Evolutionary conservation across 768 basidiomycete genomes (phyloP).

Genomic region (Trametes coccinea): DNA sequence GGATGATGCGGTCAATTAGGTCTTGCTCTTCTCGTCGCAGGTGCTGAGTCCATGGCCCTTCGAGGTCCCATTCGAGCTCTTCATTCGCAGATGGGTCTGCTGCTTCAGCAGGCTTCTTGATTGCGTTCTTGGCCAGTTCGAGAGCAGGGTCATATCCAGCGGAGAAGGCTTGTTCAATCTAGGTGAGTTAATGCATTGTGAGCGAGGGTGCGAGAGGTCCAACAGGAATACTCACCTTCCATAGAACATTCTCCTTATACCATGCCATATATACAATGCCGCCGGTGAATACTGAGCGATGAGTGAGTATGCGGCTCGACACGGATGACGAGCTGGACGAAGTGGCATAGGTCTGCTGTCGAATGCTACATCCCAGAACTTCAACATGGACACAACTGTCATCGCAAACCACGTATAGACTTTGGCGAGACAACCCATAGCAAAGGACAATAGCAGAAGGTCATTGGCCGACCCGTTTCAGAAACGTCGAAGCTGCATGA

Average conservation of each 20-base stretch:
- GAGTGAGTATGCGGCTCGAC: not conserved
- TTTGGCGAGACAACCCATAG: no score
- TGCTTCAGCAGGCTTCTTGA: slow-evolving; percentile 33
- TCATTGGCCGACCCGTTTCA: no score
- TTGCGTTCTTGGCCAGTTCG: slow-evolving; percentile 58
- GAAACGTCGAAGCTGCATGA: no score
- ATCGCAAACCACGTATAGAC: no score
- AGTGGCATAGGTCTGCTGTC: no score
- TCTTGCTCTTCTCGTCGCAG: slow-evolving; percentile 75
- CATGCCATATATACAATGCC: slow-evolving; percentile 72
- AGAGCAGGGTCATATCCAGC: slow-evolving; percentile 84
- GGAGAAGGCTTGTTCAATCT: slow-evolving; percentile 80
- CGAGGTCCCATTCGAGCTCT: slow-evolving; percentile 35
- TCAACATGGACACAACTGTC: no score
- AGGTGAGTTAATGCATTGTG: not conserved
- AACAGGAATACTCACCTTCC: slow-evolving; percentile 53
- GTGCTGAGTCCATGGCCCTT: slow-evolving; percentile 55
- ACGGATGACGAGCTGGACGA: no score
- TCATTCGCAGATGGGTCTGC: slow-evolving; percentile 16
- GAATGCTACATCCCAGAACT: no score
- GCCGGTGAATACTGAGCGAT: slow-evolving; percentile 57
- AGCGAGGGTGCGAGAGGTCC: not conserved
- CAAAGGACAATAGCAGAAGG: no score
- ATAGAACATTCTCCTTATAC: slow-evolving; percentile 82
- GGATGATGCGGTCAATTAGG: slow-evolving; percentile 73